Evolutionary conservation across 805 yeast species (phyloP).

Genomic region (Alloascoidea africana): DNA sequence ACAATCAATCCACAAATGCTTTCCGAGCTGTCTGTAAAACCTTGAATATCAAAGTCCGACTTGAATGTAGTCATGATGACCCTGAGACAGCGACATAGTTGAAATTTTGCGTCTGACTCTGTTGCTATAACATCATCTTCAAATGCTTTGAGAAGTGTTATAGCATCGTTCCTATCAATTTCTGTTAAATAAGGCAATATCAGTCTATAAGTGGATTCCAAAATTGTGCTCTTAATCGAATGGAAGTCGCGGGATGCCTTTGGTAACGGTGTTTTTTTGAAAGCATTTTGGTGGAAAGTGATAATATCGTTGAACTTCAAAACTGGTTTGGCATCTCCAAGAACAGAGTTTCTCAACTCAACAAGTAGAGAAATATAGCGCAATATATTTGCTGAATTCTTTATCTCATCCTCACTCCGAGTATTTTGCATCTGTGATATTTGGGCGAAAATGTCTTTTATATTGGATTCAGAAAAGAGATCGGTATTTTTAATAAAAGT

Average conservation of each 20-base stretch:
- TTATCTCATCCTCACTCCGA: background rate
- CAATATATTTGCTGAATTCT: background rate
- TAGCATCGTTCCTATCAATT: background rate
- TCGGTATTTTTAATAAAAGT: no score
- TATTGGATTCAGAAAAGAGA: no score
- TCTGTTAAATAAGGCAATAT: background rate
- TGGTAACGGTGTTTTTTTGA: background rate
- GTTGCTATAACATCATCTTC: background rate
- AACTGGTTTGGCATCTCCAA: background rate
- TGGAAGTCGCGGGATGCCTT: background rate
- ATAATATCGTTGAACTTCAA: background rate
- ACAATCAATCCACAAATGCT: constrained; percentile 8
- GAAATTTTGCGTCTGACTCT: background rate
- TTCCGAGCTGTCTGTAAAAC: no score
- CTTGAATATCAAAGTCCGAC: no score
- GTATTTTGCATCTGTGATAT: no score
- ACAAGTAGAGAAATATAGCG: background rate
- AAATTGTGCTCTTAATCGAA: background rate
- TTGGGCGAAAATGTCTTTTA: no score
- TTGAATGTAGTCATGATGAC: background rate
- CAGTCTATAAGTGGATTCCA: background rate
- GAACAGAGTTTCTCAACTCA: background rate
- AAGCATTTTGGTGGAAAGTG: background rate
- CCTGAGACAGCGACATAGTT: constrained; percentile 1
- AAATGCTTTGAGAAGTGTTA: background rate